Conservation (phyloP, 768 basidiomycete species). For the Naganishia onofrii region DNA sequence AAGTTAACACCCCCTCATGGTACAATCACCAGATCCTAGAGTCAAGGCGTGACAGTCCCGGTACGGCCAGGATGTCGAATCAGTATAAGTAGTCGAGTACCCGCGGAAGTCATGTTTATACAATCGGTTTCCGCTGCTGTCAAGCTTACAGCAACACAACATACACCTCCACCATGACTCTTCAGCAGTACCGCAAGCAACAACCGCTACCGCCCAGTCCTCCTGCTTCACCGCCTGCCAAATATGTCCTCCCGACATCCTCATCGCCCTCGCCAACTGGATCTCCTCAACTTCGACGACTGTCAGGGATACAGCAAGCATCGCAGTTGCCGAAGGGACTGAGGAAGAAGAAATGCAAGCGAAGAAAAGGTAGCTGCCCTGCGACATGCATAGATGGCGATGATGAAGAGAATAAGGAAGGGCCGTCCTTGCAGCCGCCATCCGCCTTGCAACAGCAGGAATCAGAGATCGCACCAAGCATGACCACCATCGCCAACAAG, state of each 20-base stretch:
- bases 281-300: background rate
- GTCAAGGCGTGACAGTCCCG: too few relatives aligned
- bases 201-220: conserved; percentile 4
- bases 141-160: background rate
- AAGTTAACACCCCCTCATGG: too few relatives aligned
- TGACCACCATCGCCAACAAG: background rate
- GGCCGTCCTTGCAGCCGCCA: background rate
- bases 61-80: background rate
- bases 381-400: background rate
- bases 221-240: conserved; percentile 16
- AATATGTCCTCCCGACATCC: background rate
- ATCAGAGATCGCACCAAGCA: background rate
- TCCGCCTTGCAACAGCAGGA: background rate
- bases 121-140: background rate
- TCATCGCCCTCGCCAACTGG: background rate
- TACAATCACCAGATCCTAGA: too few relatives aligned
- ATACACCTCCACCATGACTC: background rate
- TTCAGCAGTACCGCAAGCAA: background rate
- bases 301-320: background rate
- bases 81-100: background rate
- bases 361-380: background rate
- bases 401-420: background rate
- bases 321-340: conserved; percentile 6
- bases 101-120: background rate
- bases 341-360: conserved; percentile 5